Conservation (phyloP, 305 asterid species). For the Solanum chacoense region DNA sequence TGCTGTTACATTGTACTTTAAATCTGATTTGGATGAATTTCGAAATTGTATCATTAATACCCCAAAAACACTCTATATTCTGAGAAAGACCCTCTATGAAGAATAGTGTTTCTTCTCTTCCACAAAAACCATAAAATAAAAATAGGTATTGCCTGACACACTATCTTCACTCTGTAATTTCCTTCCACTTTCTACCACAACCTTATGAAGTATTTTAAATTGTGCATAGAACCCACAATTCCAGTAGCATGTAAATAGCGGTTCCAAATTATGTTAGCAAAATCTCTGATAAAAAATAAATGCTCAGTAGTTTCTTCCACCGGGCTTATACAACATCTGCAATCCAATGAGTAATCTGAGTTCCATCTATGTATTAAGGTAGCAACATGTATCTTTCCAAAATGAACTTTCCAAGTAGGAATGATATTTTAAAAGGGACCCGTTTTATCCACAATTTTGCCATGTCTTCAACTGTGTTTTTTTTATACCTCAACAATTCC, state of each 20-base stretch:
- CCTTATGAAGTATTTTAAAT: neutral
- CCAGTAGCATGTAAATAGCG: neutral
- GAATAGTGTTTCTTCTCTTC: neutral
- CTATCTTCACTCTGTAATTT: neutral
- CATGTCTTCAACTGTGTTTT: neutral
- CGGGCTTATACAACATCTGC: neutral
- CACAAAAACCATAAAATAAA: neutral
- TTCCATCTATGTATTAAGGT: neutral
- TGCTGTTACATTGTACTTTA: neutral
- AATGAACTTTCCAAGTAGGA: neutral
- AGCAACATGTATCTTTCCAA: neutral
- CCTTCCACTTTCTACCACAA: neutral
- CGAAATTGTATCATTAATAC: neutral
- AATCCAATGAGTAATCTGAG: no score
- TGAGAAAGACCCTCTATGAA: neutral
- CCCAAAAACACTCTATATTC: neutral
- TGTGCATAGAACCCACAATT: neutral
- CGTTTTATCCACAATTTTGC: neutral
- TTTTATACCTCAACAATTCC: neutral
- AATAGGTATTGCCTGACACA: neutral
- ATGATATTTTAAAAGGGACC: neutral
- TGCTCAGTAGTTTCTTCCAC: neutral
- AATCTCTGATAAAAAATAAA: neutral
- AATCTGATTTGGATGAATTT: neutral
- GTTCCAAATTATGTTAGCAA: neutral